A percentile compares a stretch with the other conserved stretches of the same genome.
These are phyloP conservation scores for Yamadazyma atmosphaerica DNA, from an alignment of 1,139 yeast species.

Conservation along the genomic window DNA sequence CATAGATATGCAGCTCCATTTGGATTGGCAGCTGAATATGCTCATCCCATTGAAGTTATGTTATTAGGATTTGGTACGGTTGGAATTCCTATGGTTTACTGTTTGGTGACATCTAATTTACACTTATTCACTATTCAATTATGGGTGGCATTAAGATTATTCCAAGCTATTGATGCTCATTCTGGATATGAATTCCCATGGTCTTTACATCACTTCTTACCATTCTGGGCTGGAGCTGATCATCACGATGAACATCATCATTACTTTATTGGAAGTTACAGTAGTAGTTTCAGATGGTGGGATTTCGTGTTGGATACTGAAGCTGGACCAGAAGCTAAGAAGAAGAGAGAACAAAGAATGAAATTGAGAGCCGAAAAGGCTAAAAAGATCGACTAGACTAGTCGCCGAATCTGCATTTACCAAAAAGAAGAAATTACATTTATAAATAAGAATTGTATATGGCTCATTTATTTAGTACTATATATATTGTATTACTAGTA, in stretches of 20 bases:
- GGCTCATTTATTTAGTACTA: neutral
- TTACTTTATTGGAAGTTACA: slow-evolving; percentile 63
- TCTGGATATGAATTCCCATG: slow-evolving; percentile 97
- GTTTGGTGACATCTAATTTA: slow-evolving; percentile 35
- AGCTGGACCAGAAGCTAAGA: slow-evolving; percentile 46
- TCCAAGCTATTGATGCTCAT: slow-evolving; percentile 95
- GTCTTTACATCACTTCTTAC: slow-evolving; percentile 87
- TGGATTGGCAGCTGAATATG: slow-evolving; percentile 51
- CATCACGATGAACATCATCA: slow-evolving; percentile 97
- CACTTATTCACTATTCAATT: slow-evolving; percentile 45
- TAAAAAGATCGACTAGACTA: slow-evolving; percentile 2
- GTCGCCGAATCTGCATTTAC: neutral
- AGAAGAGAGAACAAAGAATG: slow-evolving; percentile 37
- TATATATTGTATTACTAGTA: too few relatives aligned
- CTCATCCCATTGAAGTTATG: slow-evolving; percentile 49
- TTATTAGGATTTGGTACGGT: slow-evolving; percentile 49
- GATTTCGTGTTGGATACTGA: slow-evolving; percentile 44
- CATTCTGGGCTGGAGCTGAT: slow-evolving; percentile 98
- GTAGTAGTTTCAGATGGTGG: slow-evolving; percentile 51
- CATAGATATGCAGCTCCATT: slow-evolving; percentile 53
- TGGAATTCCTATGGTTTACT: slow-evolving; percentile 46
- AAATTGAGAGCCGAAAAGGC: slow-evolving; percentile 31
- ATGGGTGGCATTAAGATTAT: slow-evolving; percentile 53
- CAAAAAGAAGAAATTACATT: neutral
- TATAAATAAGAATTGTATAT: neutral